A percentile compares a stretch with the other conserved stretches of the same genome.
These are phyloP conservation scores for Dioszegia aurantiaca DNA, from an alignment of 768 basidiomycete genomes.

Conservation along the genomic window DNA sequence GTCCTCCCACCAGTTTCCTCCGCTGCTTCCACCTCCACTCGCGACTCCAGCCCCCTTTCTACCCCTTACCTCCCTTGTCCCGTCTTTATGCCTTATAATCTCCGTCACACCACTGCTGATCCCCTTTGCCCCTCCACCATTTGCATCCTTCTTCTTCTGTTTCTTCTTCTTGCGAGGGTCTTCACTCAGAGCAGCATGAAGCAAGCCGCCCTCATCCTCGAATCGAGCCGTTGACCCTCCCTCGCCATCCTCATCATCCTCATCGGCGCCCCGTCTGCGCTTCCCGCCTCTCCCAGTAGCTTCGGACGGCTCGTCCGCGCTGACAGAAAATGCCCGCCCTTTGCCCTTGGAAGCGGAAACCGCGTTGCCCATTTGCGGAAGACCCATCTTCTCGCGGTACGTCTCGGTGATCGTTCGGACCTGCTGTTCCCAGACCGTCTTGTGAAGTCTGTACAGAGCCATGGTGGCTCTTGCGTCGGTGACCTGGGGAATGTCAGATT, in stretches of 20 bases:
- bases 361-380: constrained; percentile 2
- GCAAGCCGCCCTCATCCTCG: constrained; percentile 10
- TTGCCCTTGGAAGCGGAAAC: background rate
- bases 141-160: background rate
- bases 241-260: background rate
- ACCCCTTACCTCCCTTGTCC: constrained; percentile 21
- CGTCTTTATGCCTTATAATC: constrained; percentile 14
- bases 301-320: background rate
- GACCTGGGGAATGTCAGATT: constrained; percentile 58
- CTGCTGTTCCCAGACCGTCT: constrained; percentile 75
- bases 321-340: background rate
- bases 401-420: constrained; percentile 47
- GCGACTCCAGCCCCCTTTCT: constrained; percentile 14
- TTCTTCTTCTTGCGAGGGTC: constrained; percentile 9
- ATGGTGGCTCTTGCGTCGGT: constrained; percentile 92
- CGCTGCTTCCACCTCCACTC: constrained; percentile 14
- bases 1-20: constrained; percentile 41
- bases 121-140: constrained; percentile 20
- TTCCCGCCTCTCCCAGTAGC: background rate
- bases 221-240: background rate
- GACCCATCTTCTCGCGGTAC: constrained; percentile 21
- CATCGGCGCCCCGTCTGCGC: background rate
- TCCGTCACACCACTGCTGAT: constrained; percentile 24
- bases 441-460: constrained; percentile 82
- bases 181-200: constrained; percentile 1